Conservation (phyloP, 177 flowering plant species). For the Vitis hybrid region DNA sequence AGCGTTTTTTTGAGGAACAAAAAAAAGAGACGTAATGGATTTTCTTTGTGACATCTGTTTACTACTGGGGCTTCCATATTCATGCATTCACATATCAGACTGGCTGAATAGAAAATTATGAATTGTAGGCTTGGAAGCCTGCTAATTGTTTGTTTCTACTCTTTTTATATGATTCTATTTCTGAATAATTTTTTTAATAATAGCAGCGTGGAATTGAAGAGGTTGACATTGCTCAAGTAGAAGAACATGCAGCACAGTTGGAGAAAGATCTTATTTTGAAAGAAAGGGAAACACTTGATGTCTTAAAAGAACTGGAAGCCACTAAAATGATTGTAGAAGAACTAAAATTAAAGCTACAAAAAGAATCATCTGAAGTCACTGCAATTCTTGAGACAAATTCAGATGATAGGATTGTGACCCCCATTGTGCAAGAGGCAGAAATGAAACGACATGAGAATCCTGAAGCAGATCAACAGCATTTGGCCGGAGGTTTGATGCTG, state of each 20-base stretch:
- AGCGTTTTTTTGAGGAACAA: no score
- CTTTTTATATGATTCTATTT: neutral
- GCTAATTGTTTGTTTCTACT: neutral
- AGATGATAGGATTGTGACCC: conserved; percentile 12
- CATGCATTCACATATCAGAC: no score
- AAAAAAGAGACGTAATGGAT: no score
- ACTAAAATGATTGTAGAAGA: conserved; percentile 70
- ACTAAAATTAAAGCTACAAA: conserved; percentile 59
- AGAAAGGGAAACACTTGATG: conserved; percentile 85
- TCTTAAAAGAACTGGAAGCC: conserved; percentile 71
- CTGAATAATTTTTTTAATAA: conserved; percentile 7
- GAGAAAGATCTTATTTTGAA: conserved; percentile 75
- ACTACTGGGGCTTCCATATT: no score
- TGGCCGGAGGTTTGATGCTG: conserved; percentile 19
- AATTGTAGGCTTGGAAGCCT: no score
- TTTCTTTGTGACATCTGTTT: no score
- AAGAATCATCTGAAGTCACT: conserved; percentile 47
- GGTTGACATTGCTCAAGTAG: conserved; percentile 39
- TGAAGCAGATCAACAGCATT: conserved; percentile 8
- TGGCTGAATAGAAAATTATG: no score
- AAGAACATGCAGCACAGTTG: conserved; percentile 60
- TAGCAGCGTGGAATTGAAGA: conserved; percentile 36
- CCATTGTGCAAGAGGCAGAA: conserved; percentile 25
- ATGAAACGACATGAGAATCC: conserved; percentile 30
- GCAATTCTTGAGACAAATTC: conserved; percentile 14